Conservation (phyloP, 2,329 filamentous ascomycete genomes). For the Septoria linicola region DNA sequence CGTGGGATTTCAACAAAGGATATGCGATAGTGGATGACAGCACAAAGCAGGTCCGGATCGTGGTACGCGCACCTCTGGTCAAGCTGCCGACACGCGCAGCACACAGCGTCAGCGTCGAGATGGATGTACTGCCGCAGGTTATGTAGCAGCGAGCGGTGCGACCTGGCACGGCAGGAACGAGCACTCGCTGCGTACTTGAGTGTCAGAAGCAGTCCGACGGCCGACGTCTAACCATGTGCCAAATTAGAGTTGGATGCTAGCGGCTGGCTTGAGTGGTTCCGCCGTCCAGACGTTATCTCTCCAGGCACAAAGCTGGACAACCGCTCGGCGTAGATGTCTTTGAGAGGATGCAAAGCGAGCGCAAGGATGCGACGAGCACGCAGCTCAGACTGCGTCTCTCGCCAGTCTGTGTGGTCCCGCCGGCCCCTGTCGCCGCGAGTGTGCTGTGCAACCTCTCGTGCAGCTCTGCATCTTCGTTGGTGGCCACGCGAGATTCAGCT, state of each 20-base stretch:
- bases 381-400: background rate
- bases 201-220: background rate
- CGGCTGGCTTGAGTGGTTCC: background rate
- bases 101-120: constrained; percentile 1
- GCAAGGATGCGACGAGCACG: background rate
- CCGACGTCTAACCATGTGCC: background rate
- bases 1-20: background rate
- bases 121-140: background rate
- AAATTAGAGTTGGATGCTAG: constrained; percentile 2
- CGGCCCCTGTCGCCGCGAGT: background rate
- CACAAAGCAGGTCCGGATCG: constrained; percentile 1
- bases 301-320: background rate
- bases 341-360: background rate
- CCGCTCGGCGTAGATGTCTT: constrained; percentile 3
- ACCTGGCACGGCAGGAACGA: constrained; percentile 11
- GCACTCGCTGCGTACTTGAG: background rate
- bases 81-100: constrained; percentile 1
- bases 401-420: background rate
- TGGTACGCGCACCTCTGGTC: background rate
- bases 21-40: background rate
- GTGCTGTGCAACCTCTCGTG: constrained; percentile 10
- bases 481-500: constrained; percentile 6
- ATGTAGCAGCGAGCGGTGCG: constrained; percentile 5
- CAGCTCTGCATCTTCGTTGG: background rate
- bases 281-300: too few species aligned